Percentiles rank a stretch among this genome's conserved stretches.
Conservation (phyloP, 441 rosid species). For the Macaranga tanarius region DNA sequence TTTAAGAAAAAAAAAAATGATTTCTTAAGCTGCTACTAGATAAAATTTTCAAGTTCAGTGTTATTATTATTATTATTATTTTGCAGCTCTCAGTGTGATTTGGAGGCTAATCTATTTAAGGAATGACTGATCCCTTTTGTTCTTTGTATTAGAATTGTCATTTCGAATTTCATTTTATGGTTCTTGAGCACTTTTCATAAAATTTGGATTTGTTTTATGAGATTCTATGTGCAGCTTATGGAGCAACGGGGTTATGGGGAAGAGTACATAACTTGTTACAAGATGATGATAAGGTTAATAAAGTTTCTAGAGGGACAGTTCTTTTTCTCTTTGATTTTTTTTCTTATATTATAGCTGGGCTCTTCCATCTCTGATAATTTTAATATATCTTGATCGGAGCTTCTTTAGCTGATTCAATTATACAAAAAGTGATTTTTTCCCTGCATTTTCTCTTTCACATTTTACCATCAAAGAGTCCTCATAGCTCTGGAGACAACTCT, state of each 20-base stretch:
- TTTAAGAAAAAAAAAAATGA: not conserved
- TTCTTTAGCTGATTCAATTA: not conserved
- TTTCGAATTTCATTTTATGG: not conserved
- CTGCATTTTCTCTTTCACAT: constrained; percentile 42
- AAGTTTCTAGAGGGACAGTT: constrained; percentile 16
- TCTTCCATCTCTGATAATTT: not conserved
- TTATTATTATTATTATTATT: constrained; percentile 9
- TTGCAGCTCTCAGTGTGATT: constrained; percentile 85
- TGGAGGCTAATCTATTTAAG: constrained; percentile 94
- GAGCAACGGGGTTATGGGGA: constrained; percentile 89
- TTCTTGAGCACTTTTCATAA: not conserved
- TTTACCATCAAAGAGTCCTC: constrained; percentile 98
- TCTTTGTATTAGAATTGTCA: not conserved
- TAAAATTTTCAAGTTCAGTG: constrained; percentile 9
- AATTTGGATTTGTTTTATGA: constrained; percentile 14
- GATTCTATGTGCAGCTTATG: constrained; percentile 69
- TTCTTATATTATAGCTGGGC: not conserved
- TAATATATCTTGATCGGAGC: not conserved
- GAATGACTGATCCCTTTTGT: constrained; percentile 31
- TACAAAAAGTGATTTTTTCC: not conserved
- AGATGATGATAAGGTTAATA: constrained; percentile 94
- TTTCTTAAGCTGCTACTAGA: not conserved
- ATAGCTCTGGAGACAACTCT: too few relatives aligned
- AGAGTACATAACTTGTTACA: constrained; percentile 86
- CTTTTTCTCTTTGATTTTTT: not conserved